Evolutionary conservation across 169 alveolate species (phyloP).

Genomic region (Cryptosporidium tyzzeri): DNA sequence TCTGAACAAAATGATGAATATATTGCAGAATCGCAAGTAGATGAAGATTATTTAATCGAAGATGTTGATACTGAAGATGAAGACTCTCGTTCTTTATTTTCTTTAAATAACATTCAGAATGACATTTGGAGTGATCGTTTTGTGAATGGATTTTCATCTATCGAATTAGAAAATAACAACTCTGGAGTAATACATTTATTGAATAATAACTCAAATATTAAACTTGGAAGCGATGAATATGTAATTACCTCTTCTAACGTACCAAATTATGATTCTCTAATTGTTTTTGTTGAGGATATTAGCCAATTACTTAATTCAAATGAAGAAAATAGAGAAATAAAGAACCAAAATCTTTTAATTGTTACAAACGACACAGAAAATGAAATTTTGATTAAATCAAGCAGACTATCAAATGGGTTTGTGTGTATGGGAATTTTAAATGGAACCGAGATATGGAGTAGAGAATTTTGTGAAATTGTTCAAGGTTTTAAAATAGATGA

Average conservation of each 20-base stretch:
- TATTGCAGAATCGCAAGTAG: conserved; percentile 12
- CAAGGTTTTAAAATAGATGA: not conserved
- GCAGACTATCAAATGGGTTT: conserved; percentile 19
- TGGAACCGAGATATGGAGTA: conserved; percentile 66
- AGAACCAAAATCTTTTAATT: not conserved
- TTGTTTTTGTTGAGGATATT: conserved; percentile 20
- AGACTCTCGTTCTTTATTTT: conserved; percentile 14
- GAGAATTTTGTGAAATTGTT: conserved; percentile 40
- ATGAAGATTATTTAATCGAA: not conserved
- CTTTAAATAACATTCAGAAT: conserved; percentile 33
- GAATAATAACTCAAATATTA: conserved; percentile 3
- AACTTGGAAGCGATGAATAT: conserved; percentile 8
- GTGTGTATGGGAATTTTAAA: conserved; percentile 54
- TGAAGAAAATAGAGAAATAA: not conserved
- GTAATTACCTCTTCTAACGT: conserved; percentile 7
- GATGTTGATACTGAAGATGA: conserved; percentile 4
- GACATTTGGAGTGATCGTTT: conserved; percentile 46
- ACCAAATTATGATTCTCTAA: conserved; percentile 54
- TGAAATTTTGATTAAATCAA: conserved; percentile 34
- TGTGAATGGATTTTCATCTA: conserved; percentile 50
- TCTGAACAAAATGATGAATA: not conserved
- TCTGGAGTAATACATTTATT: conserved; percentile 29
- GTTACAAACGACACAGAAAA: conserved; percentile 33
- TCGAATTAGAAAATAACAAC: conserved; percentile 3
- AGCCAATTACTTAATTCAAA: not conserved